A percentile compares a stretch with the other conserved stretches of the same genome.
Evolutionary conservation across 257 asterid species (phyloP).

Genomic region (Rauvolfia tetraphylla): DNA sequence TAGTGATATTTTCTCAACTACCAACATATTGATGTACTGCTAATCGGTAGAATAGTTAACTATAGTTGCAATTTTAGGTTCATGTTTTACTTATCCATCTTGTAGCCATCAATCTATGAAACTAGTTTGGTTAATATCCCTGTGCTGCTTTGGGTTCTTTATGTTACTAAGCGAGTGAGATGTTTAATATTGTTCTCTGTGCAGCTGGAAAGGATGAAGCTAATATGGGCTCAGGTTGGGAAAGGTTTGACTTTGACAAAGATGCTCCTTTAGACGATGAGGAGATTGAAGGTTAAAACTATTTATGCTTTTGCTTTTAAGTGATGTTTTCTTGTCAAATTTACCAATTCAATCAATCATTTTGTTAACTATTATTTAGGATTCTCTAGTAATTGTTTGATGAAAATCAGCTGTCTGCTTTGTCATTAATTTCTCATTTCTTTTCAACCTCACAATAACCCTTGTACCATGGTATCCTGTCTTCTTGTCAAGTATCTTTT

Average conservation of each 20-base stretch:
- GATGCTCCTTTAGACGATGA: constrained; percentile 95
- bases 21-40: not conserved
- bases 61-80: not conserved
- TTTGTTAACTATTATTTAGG: not conserved
- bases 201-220: constrained; percentile 78
- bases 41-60: not conserved
- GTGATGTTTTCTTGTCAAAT: not conserved
- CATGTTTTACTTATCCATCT: not conserved
- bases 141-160: not conserved
- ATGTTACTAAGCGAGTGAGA: not conserved
- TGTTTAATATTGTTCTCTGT: not conserved
- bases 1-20: not conserved
- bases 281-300: constrained; percentile 70
- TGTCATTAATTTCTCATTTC: not conserved
- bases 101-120: not conserved
- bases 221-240: constrained; percentile 90
- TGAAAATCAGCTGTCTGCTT: not conserved
- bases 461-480: not conserved
- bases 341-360: not conserved
- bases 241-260: constrained; percentile 79
- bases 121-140: not conserved
- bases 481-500: not conserved
- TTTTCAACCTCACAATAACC: not conserved
- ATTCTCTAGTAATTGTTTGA: not conserved
- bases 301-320: constrained; percentile 2